These are phyloP conservation scores for Skeletonema tropicum DNA, from an alignment of 108 stramenopile species.

Conservation along the genomic window DNA sequence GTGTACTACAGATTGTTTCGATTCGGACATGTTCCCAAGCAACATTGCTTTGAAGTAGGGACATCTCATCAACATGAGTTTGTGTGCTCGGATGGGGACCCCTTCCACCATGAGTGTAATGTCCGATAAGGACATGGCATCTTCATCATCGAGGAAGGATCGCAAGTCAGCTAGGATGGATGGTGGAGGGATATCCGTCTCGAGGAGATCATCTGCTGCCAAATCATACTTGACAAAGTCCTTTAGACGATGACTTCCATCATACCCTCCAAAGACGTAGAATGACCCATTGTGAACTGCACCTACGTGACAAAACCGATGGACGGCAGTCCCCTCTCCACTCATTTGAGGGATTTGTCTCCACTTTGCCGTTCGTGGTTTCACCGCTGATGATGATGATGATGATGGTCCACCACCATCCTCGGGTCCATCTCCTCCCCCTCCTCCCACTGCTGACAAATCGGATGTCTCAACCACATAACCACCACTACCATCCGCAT, in stretches of 20 bases:
- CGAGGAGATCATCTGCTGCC: constrained; percentile 38
- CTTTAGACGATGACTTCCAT: constrained; percentile 91
- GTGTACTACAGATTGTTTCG: constrained; percentile 61
- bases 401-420: constrained; percentile 35
- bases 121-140: constrained; percentile 72
- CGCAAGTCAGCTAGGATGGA: constrained; percentile 86
- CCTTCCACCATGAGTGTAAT: constrained; percentile 94
- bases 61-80: constrained; percentile 91
- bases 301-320: constrained; percentile 95
- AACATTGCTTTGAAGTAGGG: constrained; percentile 94
- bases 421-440: constrained; percentile 6
- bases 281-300: constrained; percentile 69
- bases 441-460: not conserved
- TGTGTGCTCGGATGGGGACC: constrained; percentile 87
- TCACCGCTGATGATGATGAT: not conserved
- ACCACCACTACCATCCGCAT: constrained; percentile 16
- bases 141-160: constrained; percentile 83
- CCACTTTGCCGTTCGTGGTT: constrained; percentile 42
- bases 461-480: not conserved
- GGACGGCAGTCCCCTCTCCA: constrained; percentile 54
- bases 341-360: constrained; percentile 45
- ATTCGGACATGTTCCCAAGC: constrained; percentile 89
- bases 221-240: constrained; percentile 87
- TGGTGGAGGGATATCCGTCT: constrained; percentile 73
- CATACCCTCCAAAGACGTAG: constrained; percentile 96